phyloP scores from a whole-genome alignment of 2,329 filamentous ascomycete species.

The Grosmannia serpens region DNA sequence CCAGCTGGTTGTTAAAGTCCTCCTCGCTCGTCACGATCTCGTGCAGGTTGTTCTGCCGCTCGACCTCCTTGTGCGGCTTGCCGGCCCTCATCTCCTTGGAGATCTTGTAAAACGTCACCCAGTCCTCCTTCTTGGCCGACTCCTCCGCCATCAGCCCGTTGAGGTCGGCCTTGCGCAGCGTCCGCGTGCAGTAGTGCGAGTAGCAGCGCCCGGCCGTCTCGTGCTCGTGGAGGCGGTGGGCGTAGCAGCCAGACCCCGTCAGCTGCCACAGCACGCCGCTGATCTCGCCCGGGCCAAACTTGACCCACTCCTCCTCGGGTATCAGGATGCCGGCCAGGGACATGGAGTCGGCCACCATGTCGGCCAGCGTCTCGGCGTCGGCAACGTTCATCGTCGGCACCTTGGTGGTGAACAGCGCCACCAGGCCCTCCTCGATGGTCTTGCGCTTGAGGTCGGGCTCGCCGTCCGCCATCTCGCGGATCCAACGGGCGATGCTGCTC shows the following conservation, averaged over 20 bases:
- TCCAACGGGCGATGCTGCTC: slow-evolving; percentile 76
- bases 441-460: slow-evolving; percentile 79
- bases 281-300: slow-evolving; percentile 68
- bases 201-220: slow-evolving; percentile 72
- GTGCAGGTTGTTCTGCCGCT: slow-evolving; percentile 87
- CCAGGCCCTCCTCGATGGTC: slow-evolving; percentile 74
- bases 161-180: slow-evolving; percentile 86
- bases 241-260: slow-evolving; percentile 84
- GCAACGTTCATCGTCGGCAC: slow-evolving; percentile 98
- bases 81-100: slow-evolving; percentile 63
- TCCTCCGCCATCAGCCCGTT: slow-evolving; percentile 61
- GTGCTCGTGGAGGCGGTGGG: slow-evolving; percentile 65
- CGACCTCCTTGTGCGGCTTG: slow-evolving; percentile 74
- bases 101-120: slow-evolving; percentile 80
- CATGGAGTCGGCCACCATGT: slow-evolving; percentile 70
- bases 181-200: slow-evolving; percentile 85
- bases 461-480: slow-evolving; percentile 80
- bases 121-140: slow-evolving; percentile 62
- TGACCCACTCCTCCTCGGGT: slow-evolving; percentile 95
- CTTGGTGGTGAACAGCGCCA: slow-evolving; percentile 84
- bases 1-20: slow-evolving; percentile 76
- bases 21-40: slow-evolving; percentile 94
- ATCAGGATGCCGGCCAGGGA: slow-evolving; percentile 65
- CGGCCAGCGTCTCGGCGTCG: slow-evolving; percentile 80
- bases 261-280: slow-evolving; percentile 90